Evolutionary conservation across 345 rosid species (phyloP), one percentile per base, ranked within the genome.

Genomic region (Leavenworthia alabamica): DNA sequence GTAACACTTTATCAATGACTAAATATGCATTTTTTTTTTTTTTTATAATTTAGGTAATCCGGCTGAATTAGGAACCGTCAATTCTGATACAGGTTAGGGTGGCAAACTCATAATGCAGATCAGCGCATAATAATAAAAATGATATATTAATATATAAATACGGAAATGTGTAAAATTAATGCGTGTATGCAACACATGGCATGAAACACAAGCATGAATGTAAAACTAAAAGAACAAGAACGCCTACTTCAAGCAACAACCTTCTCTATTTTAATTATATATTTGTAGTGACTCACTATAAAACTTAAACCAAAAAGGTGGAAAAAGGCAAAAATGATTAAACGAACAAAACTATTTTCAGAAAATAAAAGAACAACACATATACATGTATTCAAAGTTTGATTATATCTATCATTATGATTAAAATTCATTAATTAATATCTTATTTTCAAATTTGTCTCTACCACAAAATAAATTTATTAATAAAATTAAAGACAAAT

Each of bases 201-300:
- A 71, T n/a, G 65, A 64, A 36, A 64, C n/a, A 49, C 54, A 57
- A 49, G 60, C 56, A 42, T 3, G 56, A 50, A 35, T 64, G 42
- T 64, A 32, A 49, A 46, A 49, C 35, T 64, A 32, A 49, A 46
- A 49, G 54, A 27, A 55, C 48, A 43, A 33, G 66, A 64, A 70
- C 66, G 49, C 62, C 64, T 55, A 56, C 69, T 70, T 70, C 52
- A 62, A 70, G 69, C 64, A 70, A 70, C 69, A 64, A 58, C 75
- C 71, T 64, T 50, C 75, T 64, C 70, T 49, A 56, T 48, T 58
- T 57, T 19, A 42, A n/a, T 56, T 46, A 17, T 53, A 28, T 17
- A 31, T 37, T 44, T 40, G 5, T 8, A n/a, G 12, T 15, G 33
- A 8, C 43, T 46, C 48, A 56, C 24, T 57, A 29, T 2, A 66